Evolutionary conservation across 2,329 filamentous ascomycete species (phyloP).

Genomic region (Thelonectria rubi): DNA sequence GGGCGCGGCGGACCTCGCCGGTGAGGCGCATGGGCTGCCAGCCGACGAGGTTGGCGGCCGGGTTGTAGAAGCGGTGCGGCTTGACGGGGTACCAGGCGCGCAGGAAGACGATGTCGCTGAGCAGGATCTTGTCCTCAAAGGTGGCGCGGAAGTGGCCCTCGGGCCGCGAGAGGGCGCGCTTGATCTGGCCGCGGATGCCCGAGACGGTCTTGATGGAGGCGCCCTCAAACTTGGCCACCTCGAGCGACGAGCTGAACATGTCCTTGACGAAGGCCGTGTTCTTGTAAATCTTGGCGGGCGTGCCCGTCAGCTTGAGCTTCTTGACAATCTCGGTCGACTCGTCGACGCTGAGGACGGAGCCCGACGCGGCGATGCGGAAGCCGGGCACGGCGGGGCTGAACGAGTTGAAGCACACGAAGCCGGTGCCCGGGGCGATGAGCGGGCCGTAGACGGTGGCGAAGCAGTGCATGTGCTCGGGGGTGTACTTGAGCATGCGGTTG

Average conservation of each 20-base stretch:
- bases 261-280: conserved; percentile 99
- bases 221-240: conserved; percentile 98
- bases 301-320: conserved; percentile 95
- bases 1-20: conserved; percentile 83
- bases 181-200: conserved; percentile 95
- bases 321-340: conserved; percentile 98
- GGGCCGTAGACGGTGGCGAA: conserved; percentile 96
- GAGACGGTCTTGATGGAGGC: conserved; percentile 96
- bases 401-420: conserved; percentile 92
- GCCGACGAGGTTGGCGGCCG: conserved; percentile 89
- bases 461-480: conserved; percentile 99
- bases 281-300: conserved; percentile 97
- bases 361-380: conserved; percentile 93
- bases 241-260: conserved; percentile 93
- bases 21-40: conserved; percentile 96
- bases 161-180: conserved; percentile 89
- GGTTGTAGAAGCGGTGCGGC: conserved; percentile 96
- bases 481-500: conserved; percentile 99
- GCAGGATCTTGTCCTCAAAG: conserved; percentile 97
- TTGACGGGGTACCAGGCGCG: conserved; percentile 97
- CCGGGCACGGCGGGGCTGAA: conserved; percentile 86
- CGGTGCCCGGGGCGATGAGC: conserved; percentile 92
- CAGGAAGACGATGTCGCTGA: conserved; percentile 95
- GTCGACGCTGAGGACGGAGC: conserved; percentile 92
- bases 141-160: conserved; percentile 97